Evolutionary conservation across 208 protist species (phyloP).

Genomic region (Crithidia bombi): DNA sequence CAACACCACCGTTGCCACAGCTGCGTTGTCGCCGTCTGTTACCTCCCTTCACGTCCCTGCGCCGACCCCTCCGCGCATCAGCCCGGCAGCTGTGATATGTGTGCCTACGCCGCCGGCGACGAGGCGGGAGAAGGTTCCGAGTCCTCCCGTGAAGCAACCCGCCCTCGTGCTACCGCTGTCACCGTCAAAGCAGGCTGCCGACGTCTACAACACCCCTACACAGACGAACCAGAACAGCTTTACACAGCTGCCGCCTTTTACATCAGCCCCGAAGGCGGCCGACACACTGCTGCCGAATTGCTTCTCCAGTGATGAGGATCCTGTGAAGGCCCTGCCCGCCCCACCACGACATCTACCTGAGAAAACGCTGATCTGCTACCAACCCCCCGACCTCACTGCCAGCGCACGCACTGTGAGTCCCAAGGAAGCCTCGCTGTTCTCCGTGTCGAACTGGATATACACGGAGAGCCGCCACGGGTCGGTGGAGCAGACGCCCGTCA

Average conservation of each 20-base stretch:
- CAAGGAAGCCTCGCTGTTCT: neutral
- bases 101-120: neutral
- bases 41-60: neutral
- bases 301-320: neutral
- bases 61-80: neutral
- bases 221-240: neutral
- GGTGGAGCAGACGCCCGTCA: neutral
- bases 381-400: neutral
- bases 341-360: neutral
- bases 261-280: neutral
- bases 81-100: neutral
- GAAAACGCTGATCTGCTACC: neutral
- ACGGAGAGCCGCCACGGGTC: neutral
- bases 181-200: no score
- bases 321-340: neutral
- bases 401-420: slow-evolving; percentile 6
- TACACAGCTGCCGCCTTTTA: neutral
- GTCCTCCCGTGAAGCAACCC: neutral
- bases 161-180: neutral
- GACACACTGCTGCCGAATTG: slow-evolving; percentile 4
- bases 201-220: no score
- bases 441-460: neutral
- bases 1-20: neutral
- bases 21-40: neutral
- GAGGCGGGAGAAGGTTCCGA: neutral